A percentile compares a stretch with the other conserved stretches of the same genome.
These are phyloP conservation scores for Plasmodium sp. DNA, from an alignment of 169 alveolate genomes.

Conservation along the genomic window DNA sequence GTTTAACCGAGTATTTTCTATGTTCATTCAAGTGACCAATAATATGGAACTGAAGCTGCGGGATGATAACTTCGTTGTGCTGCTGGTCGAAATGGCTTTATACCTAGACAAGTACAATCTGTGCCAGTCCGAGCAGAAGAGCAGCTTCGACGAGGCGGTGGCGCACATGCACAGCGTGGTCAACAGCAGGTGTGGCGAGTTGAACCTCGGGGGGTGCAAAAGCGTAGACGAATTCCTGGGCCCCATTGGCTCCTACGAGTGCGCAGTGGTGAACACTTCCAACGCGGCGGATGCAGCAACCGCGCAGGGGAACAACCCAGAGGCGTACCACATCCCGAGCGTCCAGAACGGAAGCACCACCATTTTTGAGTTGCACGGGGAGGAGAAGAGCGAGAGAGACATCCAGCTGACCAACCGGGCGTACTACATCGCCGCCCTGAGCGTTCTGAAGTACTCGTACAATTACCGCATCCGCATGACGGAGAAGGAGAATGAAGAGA, in stretches of 20 bases:
- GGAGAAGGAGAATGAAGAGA: slow-evolving; percentile 33
- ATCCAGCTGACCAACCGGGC: not conserved
- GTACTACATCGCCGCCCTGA: slow-evolving; percentile 25
- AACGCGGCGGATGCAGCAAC: not conserved
- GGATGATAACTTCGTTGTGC: slow-evolving; percentile 35
- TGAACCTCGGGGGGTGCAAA: not conserved
- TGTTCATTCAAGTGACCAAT: slow-evolving; percentile 1
- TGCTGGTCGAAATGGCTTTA: slow-evolving; percentile 61
- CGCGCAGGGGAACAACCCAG: not conserved
- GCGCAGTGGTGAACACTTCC: not conserved
- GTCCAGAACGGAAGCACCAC: not conserved
- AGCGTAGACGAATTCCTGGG: not conserved
- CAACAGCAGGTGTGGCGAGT: not conserved
- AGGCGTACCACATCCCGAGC: not conserved
- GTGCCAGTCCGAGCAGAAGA: not conserved
- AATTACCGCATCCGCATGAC: slow-evolving; percentile 3
- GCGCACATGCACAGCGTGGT: not conserved
- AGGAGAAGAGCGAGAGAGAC: not conserved
- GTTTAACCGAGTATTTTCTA: slow-evolving; percentile 14
- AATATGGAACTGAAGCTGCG: not conserved
- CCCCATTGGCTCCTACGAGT: not conserved
- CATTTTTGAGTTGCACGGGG: not conserved
- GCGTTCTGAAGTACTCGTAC: slow-evolving; percentile 42
- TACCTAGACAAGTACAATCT: slow-evolving; percentile 19
- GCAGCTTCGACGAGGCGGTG: not conserved